Evolutionary conservation across 495 filamentous ascomycete genomes (phyloP), one percentile per base, ranked within the genome.

Genomic region (Pyrenula massariospora): DNA sequence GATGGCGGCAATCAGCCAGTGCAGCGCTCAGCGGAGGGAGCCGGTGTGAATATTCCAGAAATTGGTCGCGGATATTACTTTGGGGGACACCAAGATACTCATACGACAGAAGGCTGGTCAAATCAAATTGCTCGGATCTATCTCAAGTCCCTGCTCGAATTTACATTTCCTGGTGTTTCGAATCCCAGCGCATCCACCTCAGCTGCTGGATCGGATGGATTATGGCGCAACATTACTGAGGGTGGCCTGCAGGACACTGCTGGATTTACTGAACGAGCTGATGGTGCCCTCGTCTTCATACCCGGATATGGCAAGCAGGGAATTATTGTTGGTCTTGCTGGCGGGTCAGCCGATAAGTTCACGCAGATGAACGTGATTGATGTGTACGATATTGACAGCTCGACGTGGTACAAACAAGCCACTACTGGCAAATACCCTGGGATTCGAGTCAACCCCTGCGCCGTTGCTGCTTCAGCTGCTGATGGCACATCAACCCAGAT

Each of bases 341-440:
- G 86, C 25, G 87, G 87, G 2, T 81, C 76, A 1, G 82, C 79
- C 52, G 71, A 72, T 20, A 82, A 77, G 2, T 86, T 80, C 62
- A 81, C 82, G n/a, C 77, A 83, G 62, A 84, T 90, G 74, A 85
- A 83, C 60, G 72, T 80, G 0, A 80, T 91, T 31, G 84, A 89
- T 59, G 78, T 91, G 10, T 90, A 86, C 66, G 86, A 91, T 59
- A 85, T 91, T 61, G 84, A 80, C 11, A 82, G 67, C n/a, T 84
- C 79, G 12, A 80, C 76, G n/a, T 90, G 87, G 87, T 89, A 87
- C 56, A 86, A 86, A 61, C 86, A 90, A 65, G 63, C 81, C 22
- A 88, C 86, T 0, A 78, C 73, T 20, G 86, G 86, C 12, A 66
- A 74, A 3, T 72, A 73, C 1, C 87, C 87, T 0, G 68, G 73